Evolutionary conservation across 2,329 filamentous ascomycete genomes (phyloP).

Genomic region (Aspergillus bombycis): DNA sequence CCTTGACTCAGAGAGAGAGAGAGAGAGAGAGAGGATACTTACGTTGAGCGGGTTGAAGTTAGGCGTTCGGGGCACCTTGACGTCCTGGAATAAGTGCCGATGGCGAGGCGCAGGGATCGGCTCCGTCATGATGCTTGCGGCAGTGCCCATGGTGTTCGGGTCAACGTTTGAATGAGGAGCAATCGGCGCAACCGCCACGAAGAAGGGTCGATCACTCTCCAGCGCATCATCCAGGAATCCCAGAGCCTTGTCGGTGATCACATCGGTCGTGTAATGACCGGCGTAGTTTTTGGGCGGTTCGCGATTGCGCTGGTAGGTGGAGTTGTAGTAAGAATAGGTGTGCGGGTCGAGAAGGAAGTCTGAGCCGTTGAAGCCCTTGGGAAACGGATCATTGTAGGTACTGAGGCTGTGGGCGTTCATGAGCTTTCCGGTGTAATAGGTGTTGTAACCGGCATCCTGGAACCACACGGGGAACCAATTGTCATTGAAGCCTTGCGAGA

Average conservation of each 20-base stretch:
- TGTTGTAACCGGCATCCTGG: conserved; percentile 55
- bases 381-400: conserved; percentile 51
- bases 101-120: conserved; percentile 66
- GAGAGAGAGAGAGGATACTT: conserved; percentile 16
- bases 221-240: conserved; percentile 66
- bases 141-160: conserved; percentile 34
- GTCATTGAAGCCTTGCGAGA: conserved; percentile 54
- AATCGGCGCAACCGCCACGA: conserved; percentile 67
- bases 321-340: conserved; percentile 70
- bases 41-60: conserved; percentile 69
- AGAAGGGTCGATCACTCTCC: conserved; percentile 62
- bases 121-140: conserved; percentile 43
- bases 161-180: conserved; percentile 66
- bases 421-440: conserved; percentile 60
- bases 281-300: conserved; percentile 59
- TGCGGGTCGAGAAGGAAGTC: conserved; percentile 50
- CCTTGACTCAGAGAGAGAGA: too few species aligned
- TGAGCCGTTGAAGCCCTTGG: conserved; percentile 43
- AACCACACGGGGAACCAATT: conserved; percentile 57
- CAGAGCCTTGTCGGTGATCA: conserved; percentile 62
- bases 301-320: conserved; percentile 64
- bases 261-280: conserved; percentile 60
- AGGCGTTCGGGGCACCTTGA: conserved; percentile 61
- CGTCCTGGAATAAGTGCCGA: conserved; percentile 62
- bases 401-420: conserved; percentile 55